Conservation (phyloP, 352 stramenopile species). For the Globisporangium cederbergense region DNA sequence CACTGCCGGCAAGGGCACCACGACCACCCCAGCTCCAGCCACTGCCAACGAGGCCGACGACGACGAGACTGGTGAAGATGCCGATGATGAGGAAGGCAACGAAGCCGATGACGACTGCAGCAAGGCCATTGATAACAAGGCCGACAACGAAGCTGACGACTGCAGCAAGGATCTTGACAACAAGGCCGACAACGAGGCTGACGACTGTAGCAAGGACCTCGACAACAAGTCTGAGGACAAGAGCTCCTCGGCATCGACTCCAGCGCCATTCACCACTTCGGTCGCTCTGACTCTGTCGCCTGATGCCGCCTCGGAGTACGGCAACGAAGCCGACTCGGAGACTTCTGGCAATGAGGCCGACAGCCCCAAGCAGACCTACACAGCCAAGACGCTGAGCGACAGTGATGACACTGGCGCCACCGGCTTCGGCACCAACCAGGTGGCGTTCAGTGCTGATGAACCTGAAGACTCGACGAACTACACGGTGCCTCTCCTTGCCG, state of each 20-base stretch:
- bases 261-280: constrained; percentile 17
- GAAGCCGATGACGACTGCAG: constrained; percentile 22
- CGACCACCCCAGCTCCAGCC: background rate
- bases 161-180: constrained; percentile 20
- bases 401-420: constrained; percentile 2
- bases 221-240: constrained; percentile 15
- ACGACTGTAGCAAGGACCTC: constrained; percentile 18
- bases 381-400: constrained; percentile 15
- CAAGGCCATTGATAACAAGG: constrained; percentile 17
- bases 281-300: constrained; percentile 35
- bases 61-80: constrained; percentile 10
- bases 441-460: constrained; percentile 39
- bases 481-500: constrained; percentile 27
- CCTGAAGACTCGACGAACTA: constrained; percentile 9
- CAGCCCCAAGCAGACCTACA: constrained; percentile 20
- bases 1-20: constrained; percentile 8
- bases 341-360: constrained; percentile 30
- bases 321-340: constrained; percentile 22
- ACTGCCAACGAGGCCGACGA: constrained; percentile 4
- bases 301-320: constrained; percentile 18
- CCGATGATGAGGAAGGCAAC: constrained; percentile 6
- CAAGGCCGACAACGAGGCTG: constrained; percentile 22
- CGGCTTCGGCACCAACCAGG: constrained; percentile 29
- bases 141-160: constrained; percentile 12
- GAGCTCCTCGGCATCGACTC: background rate